These are phyloP conservation scores for Nigrospora oryzae DNA, from an alignment of 2,329 filamentous ascomycete genomes.

Conservation along the genomic window DNA sequence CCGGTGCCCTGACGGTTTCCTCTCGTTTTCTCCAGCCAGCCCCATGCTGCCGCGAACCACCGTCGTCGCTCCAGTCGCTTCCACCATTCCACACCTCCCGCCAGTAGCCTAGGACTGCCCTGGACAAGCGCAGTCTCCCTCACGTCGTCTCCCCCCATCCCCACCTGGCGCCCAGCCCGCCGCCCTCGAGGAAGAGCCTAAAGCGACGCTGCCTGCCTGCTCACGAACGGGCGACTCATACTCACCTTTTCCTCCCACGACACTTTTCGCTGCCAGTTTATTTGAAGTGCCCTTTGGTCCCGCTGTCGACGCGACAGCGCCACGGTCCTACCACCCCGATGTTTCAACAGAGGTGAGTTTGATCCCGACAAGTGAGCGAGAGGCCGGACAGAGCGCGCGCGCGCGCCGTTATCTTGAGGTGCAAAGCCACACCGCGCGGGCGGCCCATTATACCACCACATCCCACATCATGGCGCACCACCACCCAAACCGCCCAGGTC, in stretches of 20 bases:
- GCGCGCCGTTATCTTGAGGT: neutral
- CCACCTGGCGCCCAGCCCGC: neutral
- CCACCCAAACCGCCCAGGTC: neutral
- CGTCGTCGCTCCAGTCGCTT: neutral
- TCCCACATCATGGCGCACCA: neutral
- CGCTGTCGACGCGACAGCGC: conserved; percentile 1
- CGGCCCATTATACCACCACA: neutral
- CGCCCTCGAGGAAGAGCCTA: neutral
- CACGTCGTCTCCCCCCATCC: neutral
- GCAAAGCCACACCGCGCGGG: neutral
- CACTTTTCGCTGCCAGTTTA: neutral
- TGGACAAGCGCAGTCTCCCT: neutral
- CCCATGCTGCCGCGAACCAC: neutral
- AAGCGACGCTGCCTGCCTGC: neutral
- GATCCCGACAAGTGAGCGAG: neutral
- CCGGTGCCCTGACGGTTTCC: no score
- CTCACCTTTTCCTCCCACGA: neutral
- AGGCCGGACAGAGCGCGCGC: no score
- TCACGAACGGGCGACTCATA: neutral
- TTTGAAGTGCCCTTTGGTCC: neutral
- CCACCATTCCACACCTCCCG: neutral
- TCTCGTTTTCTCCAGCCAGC: neutral
- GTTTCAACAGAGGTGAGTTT: conserved; percentile 1
- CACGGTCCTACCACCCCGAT: neutral
- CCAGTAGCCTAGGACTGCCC: neutral